These are phyloP conservation scores for Fusarium zealandicum DNA, from an alignment of 2,329 filamentous ascomycete species.

Conservation along the genomic window DNA sequence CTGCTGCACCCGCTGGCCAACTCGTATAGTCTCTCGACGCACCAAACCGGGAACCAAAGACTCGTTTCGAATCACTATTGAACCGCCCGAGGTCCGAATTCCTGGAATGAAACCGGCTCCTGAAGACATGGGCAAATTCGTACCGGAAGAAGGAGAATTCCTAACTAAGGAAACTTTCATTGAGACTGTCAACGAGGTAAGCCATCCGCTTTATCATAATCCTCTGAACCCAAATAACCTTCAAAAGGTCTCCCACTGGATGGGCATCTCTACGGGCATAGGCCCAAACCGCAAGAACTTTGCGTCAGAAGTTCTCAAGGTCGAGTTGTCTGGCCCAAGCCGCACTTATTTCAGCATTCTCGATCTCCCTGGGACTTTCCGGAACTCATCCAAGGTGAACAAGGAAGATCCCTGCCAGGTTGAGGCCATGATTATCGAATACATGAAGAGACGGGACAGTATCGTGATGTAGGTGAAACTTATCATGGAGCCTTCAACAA, in stretches of 20 bases:
- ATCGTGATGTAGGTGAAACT: conserved; percentile 48
- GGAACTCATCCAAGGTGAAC: conserved; percentile 37
- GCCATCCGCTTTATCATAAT: not conserved
- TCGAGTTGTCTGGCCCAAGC: conserved; percentile 48
- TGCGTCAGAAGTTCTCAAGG: conserved; percentile 47
- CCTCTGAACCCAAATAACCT: not conserved
- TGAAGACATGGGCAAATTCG: conserved; percentile 25
- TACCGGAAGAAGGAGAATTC: conserved; percentile 33
- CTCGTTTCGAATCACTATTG: conserved; percentile 44
- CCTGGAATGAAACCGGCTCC: conserved; percentile 30
- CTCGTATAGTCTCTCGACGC: conserved; percentile 47
- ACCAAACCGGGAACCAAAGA: conserved; percentile 41
- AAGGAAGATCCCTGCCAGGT: conserved; percentile 42
- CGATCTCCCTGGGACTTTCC: conserved; percentile 48
- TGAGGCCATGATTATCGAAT: conserved; percentile 44
- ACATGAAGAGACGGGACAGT: conserved; percentile 47
- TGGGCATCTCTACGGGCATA: conserved; percentile 42
- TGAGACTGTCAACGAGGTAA: conserved; percentile 44
- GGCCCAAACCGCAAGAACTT: conserved; percentile 45
- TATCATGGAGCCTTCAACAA: not conserved
- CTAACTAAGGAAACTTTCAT: conserved; percentile 43
- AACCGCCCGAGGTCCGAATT: conserved; percentile 36
- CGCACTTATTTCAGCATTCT: conserved; percentile 49
- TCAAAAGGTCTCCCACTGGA: conserved; percentile 41
- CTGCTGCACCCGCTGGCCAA: conserved; percentile 49